These are phyloP conservation scores for Claviceps maximensis DNA, from an alignment of 2,329 filamentous ascomycete species.

Conservation along the genomic window DNA sequence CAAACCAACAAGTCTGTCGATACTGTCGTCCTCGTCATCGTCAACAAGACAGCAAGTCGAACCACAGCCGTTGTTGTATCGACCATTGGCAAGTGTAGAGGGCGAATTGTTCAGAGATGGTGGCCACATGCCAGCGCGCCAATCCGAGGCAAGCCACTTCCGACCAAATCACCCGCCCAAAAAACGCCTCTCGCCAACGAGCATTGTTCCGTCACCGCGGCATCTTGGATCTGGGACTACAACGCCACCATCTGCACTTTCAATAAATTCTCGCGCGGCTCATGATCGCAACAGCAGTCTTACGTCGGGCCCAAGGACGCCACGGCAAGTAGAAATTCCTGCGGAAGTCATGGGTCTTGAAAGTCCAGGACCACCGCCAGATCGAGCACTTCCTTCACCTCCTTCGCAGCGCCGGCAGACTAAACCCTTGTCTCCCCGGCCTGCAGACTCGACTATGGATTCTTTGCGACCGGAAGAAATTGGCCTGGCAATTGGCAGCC, in stretches of 20 bases:
- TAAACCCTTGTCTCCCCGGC: slow-evolving; percentile 3
- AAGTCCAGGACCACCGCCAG: slow-evolving; percentile 32
- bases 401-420: slow-evolving; percentile 9
- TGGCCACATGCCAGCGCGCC: background rate
- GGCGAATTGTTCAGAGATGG: background rate
- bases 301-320: slow-evolving; percentile 3
- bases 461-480: slow-evolving; percentile 1
- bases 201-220: background rate
- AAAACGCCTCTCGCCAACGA: background rate
- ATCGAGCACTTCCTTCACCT: slow-evolving; percentile 22
- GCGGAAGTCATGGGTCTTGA: slow-evolving; percentile 11
- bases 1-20: slow-evolving; percentile 2
- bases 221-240: background rate
- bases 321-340: background rate
- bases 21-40: background rate
- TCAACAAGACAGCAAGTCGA: background rate
- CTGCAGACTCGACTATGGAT: background rate
- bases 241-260: background rate
- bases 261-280: background rate
- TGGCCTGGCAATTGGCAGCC: slow-evolving; percentile 4
- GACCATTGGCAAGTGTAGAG: background rate
- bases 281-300: background rate
- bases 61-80: background rate
- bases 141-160: background rate
- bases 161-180: background rate